A percentile compares a stretch with the other conserved stretches of the same genome.
These are phyloP conservation scores for Mycena pura DNA, from an alignment of 768 basidiomycete species.

Conservation along the genomic window DNA sequence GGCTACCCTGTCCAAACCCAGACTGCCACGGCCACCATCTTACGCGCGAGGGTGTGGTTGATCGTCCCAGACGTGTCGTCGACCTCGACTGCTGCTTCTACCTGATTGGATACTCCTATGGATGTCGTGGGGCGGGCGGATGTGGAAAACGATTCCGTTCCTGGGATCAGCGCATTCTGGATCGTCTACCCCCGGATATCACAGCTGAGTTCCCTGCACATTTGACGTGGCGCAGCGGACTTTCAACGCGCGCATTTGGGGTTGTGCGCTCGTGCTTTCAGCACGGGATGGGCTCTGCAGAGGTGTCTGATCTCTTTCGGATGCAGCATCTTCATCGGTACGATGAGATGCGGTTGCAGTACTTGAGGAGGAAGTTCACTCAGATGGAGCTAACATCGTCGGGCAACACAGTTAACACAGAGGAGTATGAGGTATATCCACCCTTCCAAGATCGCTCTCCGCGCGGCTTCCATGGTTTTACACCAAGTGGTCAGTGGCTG, in stretches of 20 bases:
- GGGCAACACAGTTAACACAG: too few relatives aligned
- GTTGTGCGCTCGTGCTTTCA: conserved; percentile 30
- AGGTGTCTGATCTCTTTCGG: conserved; percentile 34
- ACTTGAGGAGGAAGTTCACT: conserved; percentile 14
- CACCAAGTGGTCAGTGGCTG: conserved; percentile 24
- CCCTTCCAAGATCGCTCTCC: conserved; percentile 19
- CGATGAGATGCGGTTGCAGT: conserved; percentile 32
- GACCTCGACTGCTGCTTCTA: conserved; percentile 21
- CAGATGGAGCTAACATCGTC: conserved; percentile 1
- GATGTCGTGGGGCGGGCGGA: conserved; percentile 7
- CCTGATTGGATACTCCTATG: conserved; percentile 24
- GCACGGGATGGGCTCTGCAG: conserved; percentile 35
- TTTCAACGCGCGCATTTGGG: conserved; percentile 21
- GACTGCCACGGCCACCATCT: conserved; percentile 12
- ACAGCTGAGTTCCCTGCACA: conserved; percentile 33
- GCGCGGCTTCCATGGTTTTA: conserved; percentile 18
- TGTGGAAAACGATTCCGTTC: conserved; percentile 29
- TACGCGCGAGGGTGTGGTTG: conserved; percentile 12
- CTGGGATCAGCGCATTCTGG: conserved; percentile 33
- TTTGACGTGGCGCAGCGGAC: conserved; percentile 30
- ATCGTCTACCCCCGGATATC: conserved; percentile 26
- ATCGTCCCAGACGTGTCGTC: conserved; percentile 21
- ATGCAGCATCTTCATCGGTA: conserved; percentile 30
- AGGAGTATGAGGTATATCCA: conserved; percentile 21
- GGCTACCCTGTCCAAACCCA: conserved; percentile 16